phyloP scores from a whole-genome alignment of 805 yeast genomes.

The Pichia gijzeniarum region DNA sequence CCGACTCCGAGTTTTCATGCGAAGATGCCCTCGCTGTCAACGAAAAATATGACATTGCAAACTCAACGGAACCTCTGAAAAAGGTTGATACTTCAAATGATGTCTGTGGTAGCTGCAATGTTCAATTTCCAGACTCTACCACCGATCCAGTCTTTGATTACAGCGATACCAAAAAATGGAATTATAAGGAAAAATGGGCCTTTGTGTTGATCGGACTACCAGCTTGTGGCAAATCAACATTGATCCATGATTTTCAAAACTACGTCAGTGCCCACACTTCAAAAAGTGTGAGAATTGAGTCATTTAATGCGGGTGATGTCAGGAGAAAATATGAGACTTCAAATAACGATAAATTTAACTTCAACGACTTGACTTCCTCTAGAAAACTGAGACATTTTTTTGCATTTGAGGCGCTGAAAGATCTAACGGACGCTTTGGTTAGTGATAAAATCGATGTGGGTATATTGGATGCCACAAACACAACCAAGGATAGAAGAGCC shows the following conservation, averaged over 20 bases:
- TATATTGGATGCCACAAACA: slow-evolving; percentile 66
- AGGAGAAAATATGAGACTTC: slow-evolving; percentile 34
- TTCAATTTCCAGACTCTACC: background rate
- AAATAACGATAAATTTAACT: slow-evolving; percentile 20
- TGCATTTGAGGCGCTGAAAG: slow-evolving; percentile 90
- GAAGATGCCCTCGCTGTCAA: slow-evolving; percentile 1
- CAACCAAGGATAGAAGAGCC: slow-evolving; percentile 54
- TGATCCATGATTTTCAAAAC: slow-evolving; percentile 24
- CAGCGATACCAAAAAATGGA: slow-evolving; percentile 6
- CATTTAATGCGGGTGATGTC: slow-evolving; percentile 49
- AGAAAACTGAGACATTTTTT: slow-evolving; percentile 73
- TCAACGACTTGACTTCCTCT: slow-evolving; percentile 34
- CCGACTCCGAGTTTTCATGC: slow-evolving; percentile 5
- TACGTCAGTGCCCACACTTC: slow-evolving; percentile 17
- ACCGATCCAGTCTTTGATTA: background rate
- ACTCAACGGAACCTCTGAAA: background rate
- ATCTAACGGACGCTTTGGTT: slow-evolving; percentile 64
- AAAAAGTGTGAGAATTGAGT: slow-evolving; percentile 20
- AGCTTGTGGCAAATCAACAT: slow-evolving; percentile 81
- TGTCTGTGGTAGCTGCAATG: slow-evolving; percentile 1
- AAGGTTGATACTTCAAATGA: slow-evolving; percentile 2
- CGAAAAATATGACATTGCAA: slow-evolving; percentile 8
- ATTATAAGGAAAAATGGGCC: slow-evolving; percentile 24
- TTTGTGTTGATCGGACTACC: slow-evolving; percentile 70
- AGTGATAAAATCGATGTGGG: slow-evolving; percentile 86